These are phyloP conservation scores for Fistulinella cinereoalba DNA, from an alignment of 1,284 basidiomycete genomes.

Conservation along the genomic window DNA sequence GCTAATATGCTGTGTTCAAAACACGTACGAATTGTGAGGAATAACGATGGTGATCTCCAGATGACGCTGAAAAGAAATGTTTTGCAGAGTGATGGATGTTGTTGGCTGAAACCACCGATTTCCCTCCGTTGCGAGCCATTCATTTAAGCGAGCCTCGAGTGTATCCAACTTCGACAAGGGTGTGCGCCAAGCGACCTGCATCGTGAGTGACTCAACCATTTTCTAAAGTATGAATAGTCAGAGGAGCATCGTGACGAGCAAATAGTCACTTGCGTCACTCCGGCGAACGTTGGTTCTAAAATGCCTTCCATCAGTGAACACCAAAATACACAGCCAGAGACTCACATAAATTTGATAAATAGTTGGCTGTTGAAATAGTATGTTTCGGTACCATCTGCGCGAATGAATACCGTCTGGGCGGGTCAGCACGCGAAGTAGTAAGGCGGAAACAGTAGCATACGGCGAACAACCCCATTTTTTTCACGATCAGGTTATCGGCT, in stretches of 20 bases:
- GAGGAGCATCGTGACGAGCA: not conserved
- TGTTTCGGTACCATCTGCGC: slow-evolving; percentile 67
- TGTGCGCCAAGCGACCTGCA: slow-evolving; percentile 74
- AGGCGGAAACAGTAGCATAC: slow-evolving; percentile 34
- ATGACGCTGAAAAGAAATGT: slow-evolving; percentile 60
- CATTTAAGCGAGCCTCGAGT: slow-evolving; percentile 61
- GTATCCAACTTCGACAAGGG: slow-evolving; percentile 66
- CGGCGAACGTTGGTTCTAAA: slow-evolving; percentile 66
- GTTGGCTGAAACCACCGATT: slow-evolving; percentile 71
- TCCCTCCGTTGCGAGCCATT: slow-evolving; percentile 72
- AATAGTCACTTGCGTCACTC: slow-evolving; percentile 48
- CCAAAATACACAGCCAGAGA: not conserved
- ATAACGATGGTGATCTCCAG: slow-evolving; percentile 67
- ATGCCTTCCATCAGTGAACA: not conserved
- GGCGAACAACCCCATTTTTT: slow-evolving; percentile 73
- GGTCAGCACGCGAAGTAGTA: slow-evolving; percentile 9
- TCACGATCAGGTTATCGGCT: slow-evolving; percentile 70
- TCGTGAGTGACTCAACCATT: slow-evolving; percentile 61
- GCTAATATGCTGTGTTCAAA: not conserved
- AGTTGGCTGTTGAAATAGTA: slow-evolving; percentile 78
- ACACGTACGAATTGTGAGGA: slow-evolving; percentile 61
- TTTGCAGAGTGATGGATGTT: slow-evolving; percentile 59
- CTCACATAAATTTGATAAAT: slow-evolving; percentile 70
- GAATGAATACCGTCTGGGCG: slow-evolving; percentile 57
- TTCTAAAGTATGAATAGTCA: slow-evolving; percentile 41